Base-by-base conservation (phyloP, 108 stramenopile species). In the Chaetoceros tenuissimus region DNA sequence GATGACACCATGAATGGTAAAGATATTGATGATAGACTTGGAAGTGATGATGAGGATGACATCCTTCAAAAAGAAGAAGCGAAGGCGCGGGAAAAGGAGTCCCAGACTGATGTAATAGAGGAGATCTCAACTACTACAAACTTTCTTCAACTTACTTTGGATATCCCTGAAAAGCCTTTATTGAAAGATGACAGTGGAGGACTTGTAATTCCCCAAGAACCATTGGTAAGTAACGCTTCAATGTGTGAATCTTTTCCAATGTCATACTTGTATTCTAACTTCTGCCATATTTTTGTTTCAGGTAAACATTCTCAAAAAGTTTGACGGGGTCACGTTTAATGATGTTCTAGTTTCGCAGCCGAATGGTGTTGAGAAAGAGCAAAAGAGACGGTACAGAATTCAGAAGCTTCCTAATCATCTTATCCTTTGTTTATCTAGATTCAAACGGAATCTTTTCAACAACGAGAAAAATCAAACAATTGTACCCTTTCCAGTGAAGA, bases 381-480 rank as follows among this genome's bases (percentile, higher is more conserved):
- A 74, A 46, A 13, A 13, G 13, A 70, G 86, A 46, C 82, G 89
- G 3, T 99, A 99, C 71, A 58, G 68, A 26, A 65, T 99, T 29
- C 58, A 56, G 8, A 69, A 72, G n/a, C 56, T 98, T 25, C 99
- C 99, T 3, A 80, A 79, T 54, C 97, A 96, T 68, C 67, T 99
- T 1, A 78, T 99, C 23, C 59, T 99, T 24, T 92, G 95, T 71
- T 52, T 97, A 53, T 77, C 66, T 26, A 83, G 99, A 18, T 98
- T 99, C 77, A 92, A 87, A 48, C 82, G 73, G 24, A 98, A 96
- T 60, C 63, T 75, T 7, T 99, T 94, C 61, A 80, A 71, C 24
- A 72, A 78, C 18, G 99, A 98, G 82, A 99, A 99, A 76, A 99
- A 99, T 72, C 96, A 96, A 19, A 98, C 97, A 20, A 97, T 99